Conservation (phyloP, 1,284 basidiomycete genomes). For the Heterobasidion occidentale region DNA sequence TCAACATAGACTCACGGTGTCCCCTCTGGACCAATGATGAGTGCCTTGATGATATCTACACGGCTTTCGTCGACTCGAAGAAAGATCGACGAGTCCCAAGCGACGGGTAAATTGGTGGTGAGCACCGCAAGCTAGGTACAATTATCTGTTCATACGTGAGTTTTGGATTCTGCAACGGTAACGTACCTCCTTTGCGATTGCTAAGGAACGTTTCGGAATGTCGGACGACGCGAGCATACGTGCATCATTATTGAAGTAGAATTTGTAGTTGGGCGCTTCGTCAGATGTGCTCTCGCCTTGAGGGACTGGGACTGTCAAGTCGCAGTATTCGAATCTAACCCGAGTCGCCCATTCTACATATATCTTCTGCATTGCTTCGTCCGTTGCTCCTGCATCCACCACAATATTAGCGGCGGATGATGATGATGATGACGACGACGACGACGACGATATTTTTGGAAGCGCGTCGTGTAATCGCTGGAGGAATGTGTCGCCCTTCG, state of each 20-base stretch:
- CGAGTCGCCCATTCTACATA: slow-evolving; percentile 80
- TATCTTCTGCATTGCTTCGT: slow-evolving; percentile 58
- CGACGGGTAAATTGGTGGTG: slow-evolving; percentile 82
- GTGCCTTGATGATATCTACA: slow-evolving; percentile 85
- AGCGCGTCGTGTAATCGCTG: slow-evolving; percentile 67
- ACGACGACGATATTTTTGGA: slow-evolving; percentile 56
- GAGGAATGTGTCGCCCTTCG: slow-evolving; percentile 79
- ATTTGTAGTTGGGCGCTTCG: slow-evolving; percentile 64
- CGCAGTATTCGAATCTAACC: slow-evolving; percentile 83
- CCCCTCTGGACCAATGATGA: slow-evolving; percentile 85
- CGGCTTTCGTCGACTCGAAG: slow-evolving; percentile 80
- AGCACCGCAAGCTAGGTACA: slow-evolving; percentile 71
- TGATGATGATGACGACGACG: slow-evolving; percentile 27
- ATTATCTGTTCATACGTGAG: background rate
- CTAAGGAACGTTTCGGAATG: slow-evolving; percentile 81
- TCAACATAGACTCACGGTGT: slow-evolving; percentile 65
- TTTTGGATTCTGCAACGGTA: slow-evolving; percentile 3
- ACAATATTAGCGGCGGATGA: slow-evolving; percentile 23
- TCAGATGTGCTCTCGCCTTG: slow-evolving; percentile 27
- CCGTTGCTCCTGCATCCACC: slow-evolving; percentile 46
- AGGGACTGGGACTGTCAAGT: slow-evolving; percentile 47
- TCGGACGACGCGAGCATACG: slow-evolving; percentile 71
- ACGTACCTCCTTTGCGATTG: slow-evolving; percentile 84
- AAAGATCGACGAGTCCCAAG: slow-evolving; percentile 88
- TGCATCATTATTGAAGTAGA: slow-evolving; percentile 72